These are phyloP conservation scores for Rhododendron williamsianum DNA, from an alignment of 148 eudicot species.

Conservation along the genomic window DNA sequence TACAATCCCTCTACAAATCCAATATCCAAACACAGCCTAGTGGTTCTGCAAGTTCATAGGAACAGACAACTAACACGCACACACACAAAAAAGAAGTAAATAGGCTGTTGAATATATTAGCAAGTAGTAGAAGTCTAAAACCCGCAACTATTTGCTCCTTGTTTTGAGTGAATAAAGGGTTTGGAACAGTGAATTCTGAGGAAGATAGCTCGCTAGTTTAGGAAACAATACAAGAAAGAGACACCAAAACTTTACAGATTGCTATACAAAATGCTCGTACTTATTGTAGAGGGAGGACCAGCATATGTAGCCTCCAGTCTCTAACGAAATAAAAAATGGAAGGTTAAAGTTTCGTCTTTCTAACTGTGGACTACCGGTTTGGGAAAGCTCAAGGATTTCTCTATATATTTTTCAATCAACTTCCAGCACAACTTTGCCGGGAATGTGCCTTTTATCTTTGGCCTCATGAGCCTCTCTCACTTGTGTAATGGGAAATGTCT, in stretches of 20 bases:
- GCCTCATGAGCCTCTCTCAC: slow-evolving; percentile 91
- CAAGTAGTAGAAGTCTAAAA: background rate
- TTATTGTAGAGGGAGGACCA: slow-evolving; percentile 1
- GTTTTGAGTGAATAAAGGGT: background rate
- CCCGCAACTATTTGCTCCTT: background rate
- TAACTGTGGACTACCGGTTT: background rate
- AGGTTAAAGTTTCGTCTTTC: background rate
- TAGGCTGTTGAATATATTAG: background rate
- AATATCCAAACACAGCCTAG: background rate
- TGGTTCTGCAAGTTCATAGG: background rate
- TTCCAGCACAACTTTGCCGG: slow-evolving; percentile 91
- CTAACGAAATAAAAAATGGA: background rate
- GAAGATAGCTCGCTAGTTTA: background rate
- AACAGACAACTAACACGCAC: background rate
- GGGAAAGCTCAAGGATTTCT: background rate
- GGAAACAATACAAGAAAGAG: background rate
- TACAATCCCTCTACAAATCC: background rate
- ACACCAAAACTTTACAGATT: background rate
- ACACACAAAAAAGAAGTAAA: background rate
- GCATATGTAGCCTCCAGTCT: background rate
- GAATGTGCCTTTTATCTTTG: slow-evolving; percentile 62
- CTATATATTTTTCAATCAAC: slow-evolving; percentile 36
- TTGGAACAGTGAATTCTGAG: background rate
- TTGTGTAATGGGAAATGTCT: slow-evolving; percentile 67
- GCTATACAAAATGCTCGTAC: slow-evolving; percentile 4